Evolutionary conservation across 1,284 basidiomycete species (phyloP), one percentile per base, ranked within the genome.

Genomic region (Pseudomicrostroma phylloplanum): DNA sequence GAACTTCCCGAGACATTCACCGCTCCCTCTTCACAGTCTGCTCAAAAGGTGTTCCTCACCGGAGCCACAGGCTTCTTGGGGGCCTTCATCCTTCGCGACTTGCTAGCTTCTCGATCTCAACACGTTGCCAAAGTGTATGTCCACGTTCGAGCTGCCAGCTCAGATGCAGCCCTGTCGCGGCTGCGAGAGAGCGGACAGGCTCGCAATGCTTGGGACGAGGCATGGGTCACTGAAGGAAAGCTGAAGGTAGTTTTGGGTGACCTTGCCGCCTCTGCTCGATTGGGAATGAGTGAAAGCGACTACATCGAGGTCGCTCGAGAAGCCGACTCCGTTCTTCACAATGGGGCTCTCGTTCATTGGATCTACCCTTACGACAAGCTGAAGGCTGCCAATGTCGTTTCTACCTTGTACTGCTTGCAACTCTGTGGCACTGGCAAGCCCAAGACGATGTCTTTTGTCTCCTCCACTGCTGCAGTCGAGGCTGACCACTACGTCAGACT

Each of bases 311-410:
- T 96, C 13, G 85, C 88, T 0, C 77, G 82, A 36, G 89, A 94
- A 78, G 86, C 88, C 0, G 92, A 97, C 77, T 87, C 87, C 1
- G 84, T 99, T 36, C 79, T 98, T 60, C 96, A 98, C 80, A 99
- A 99, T 74, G 96, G 96, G 54, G 96, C 96, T 23, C 82, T 98
- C 78, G 96, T 98, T 15, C 96, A 98, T 79, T 99, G 96, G 96
- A 91, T 98, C 1, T 98, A 97, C 80, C 92, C 93, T 0, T 99
- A 99, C 81, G 88, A 91, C 78, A 92, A 89, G 80, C 84, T 99
- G 42, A 89, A 93, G 17, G 84, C 88, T 0, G 86, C 93, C 30
- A 99, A 98, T 78, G 96, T 98, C 13, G 78, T 93, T 2, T 88
- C 89, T 0, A 98, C 96, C 1, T 76, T 97, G 60, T 89, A 89